Percentiles rank a stretch among this genome's conserved stretches.
These are phyloP conservation scores for Colletotrichum sp. DNA, from an alignment of 2,329 filamentous ascomycete genomes.

Conservation along the genomic window DNA sequence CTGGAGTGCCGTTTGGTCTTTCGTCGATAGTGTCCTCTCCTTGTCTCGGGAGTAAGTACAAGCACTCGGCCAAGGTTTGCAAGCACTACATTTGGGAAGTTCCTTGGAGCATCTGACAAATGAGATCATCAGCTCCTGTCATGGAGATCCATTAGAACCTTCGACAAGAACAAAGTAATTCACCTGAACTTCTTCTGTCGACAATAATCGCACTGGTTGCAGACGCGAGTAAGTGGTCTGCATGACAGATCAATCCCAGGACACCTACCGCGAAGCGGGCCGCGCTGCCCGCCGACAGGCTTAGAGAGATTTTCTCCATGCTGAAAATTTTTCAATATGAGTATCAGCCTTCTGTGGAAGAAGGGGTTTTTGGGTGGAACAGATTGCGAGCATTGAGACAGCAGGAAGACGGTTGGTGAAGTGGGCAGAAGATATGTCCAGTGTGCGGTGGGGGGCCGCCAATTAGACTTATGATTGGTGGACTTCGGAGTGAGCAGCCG, in stretches of 20 bases:
- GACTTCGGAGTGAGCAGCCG: neutral
- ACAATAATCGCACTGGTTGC: neutral
- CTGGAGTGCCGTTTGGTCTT: neutral
- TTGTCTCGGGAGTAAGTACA: conserved; percentile 3
- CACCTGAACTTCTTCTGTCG: conserved; percentile 8
- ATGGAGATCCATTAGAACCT: neutral
- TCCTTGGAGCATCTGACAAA: neutral
- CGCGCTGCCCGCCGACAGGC: neutral
- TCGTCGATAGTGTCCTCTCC: neutral
- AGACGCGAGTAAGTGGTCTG: neutral
- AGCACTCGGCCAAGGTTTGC: neutral
- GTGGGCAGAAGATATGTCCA: neutral
- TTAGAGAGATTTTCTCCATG: neutral
- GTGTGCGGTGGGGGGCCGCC: neutral
- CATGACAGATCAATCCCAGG: neutral
- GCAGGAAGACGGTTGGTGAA: neutral
- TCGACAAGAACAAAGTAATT: neutral
- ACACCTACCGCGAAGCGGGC: conserved; percentile 1
- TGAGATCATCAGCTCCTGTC: neutral
- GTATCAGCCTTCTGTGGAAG: neutral
- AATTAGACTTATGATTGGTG: neutral
- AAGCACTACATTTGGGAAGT: conserved; percentile 5
- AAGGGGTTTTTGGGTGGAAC: neutral
- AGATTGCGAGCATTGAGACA: neutral
- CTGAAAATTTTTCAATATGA: neutral